Percentiles rank a stretch among this genome's conserved stretches.
Evolutionary conservation across 192 early-diverging fungal genomes (phyloP).

Genomic region (Rhizoclosmatium globosum): DNA sequence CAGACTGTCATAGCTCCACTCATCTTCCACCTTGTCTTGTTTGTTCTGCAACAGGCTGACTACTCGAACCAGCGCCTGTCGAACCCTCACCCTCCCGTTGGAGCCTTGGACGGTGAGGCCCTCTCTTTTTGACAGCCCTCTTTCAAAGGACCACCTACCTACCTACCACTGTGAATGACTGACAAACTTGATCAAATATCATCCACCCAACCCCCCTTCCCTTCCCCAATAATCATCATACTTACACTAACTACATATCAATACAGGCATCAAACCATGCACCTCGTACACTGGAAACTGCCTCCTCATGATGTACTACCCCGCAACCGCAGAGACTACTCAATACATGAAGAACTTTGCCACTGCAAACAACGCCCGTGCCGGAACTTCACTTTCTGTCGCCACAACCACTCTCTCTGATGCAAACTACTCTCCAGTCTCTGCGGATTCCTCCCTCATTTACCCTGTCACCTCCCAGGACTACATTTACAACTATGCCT

Average conservation of each 20-base stretch:
- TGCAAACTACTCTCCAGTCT: slow-evolving; percentile 55
- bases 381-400: slow-evolving; percentile 34
- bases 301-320: slow-evolving; percentile 40
- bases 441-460: slow-evolving; percentile 51
- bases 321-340: slow-evolving; percentile 29
- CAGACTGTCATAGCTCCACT: slow-evolving; percentile 72
- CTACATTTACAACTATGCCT: slow-evolving; percentile 76
- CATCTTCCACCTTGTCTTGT: slow-evolving; percentile 72
- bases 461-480: slow-evolving; percentile 57
- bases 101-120: slow-evolving; percentile 56
- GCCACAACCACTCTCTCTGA: slow-evolving; percentile 56
- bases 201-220: neutral
- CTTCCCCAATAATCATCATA: neutral
- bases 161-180: neutral
- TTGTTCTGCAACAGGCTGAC: slow-evolving; percentile 62
- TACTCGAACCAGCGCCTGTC: slow-evolving; percentile 48
- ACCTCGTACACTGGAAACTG: slow-evolving; percentile 32
- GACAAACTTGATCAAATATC: neutral
- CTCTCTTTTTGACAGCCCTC: neutral
- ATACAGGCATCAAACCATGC: slow-evolving; percentile 45
- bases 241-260: neutral
- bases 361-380: slow-evolving; percentile 19
- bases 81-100: slow-evolving; percentile 45
- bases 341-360: slow-evolving; percentile 39
- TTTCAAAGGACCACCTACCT: neutral